These are phyloP conservation scores for Cercophora scortea DNA, from an alignment of 495 filamentous ascomycete genomes.

Conservation along the genomic window DNA sequence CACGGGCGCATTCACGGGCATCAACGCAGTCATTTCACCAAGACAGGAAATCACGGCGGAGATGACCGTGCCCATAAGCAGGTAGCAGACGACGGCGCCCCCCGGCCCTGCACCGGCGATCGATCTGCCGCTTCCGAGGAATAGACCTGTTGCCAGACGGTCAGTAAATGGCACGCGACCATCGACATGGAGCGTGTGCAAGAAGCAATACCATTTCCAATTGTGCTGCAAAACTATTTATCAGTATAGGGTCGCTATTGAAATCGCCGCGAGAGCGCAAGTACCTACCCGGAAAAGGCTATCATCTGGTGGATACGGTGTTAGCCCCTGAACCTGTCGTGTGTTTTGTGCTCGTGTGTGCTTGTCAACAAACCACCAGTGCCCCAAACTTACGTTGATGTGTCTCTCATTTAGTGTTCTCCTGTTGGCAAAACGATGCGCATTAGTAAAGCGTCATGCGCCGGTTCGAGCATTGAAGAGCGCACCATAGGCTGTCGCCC, in stretches of 20 bases:
- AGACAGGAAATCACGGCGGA: slow-evolving; percentile 43
- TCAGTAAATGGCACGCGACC: no score
- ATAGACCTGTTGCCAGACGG: slow-evolving; percentile 17
- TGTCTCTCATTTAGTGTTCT: slow-evolving; percentile 29
- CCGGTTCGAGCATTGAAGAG: no score
- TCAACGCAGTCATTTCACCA: slow-evolving; percentile 45
- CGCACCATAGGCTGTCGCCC: slow-evolving; percentile 26
- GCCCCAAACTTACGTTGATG: slow-evolving; percentile 23
- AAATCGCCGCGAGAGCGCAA: background rate
- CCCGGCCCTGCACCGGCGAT: slow-evolving; percentile 29
- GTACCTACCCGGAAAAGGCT: slow-evolving; percentile 29
- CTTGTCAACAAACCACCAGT: no score
- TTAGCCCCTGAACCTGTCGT: no score
- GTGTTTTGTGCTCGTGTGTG: background rate
- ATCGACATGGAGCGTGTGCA: no score
- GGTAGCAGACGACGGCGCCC: slow-evolving; percentile 29
- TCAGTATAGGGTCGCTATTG: background rate
- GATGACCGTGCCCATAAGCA: slow-evolving; percentile 39
- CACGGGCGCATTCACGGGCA: slow-evolving; percentile 42
- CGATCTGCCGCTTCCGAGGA: slow-evolving; percentile 28
- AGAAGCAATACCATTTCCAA: slow-evolving; percentile 25
- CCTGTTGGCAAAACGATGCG: slow-evolving; percentile 9
- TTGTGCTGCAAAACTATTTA: slow-evolving; percentile 10
- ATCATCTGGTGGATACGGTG: slow-evolving; percentile 17
- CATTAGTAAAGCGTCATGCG: no score